phyloP scores from a whole-genome alignment of 2,329 filamentous ascomycete genomes.

The Lasiodiplodia hormozganensis region DNA sequence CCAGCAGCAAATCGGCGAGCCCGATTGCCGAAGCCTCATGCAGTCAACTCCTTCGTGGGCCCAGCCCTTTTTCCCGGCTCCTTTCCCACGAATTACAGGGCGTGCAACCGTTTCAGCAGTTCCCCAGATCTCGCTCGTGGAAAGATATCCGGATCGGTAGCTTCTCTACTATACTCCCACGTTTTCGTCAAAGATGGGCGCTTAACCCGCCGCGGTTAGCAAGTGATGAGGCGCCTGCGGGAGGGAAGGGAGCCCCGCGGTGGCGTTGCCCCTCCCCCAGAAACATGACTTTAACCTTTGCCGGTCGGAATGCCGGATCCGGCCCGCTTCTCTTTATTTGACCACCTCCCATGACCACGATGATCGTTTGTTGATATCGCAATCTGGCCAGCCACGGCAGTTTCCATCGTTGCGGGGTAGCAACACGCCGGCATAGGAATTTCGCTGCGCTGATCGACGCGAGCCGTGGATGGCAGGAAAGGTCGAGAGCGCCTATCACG shows the following conservation, averaged over 20 bases:
- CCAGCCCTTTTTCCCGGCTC: not conserved
- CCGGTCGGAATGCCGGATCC: conserved; percentile 5
- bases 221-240: not conserved
- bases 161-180: not conserved
- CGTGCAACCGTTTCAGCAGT: too few relatives aligned
- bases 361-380: conserved; percentile 3
- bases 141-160: not conserved
- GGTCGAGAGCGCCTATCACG: not conserved
- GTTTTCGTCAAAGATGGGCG: not conserved
- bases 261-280: not conserved
- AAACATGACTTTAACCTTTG: not conserved
- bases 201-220: not conserved
- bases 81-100: not conserved
- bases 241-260: conserved; percentile 9
- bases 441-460: not conserved
- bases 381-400: not conserved
- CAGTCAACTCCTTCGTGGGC: not conserved
- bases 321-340: not conserved
- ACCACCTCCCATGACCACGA: not conserved
- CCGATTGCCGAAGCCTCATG: not conserved
- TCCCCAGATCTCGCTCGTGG: not conserved
- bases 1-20: not conserved
- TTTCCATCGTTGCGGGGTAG: not conserved
- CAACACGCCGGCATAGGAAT: not conserved
- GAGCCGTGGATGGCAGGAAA: not conserved